Base-by-base conservation (phyloP, 1,284 basidiomycete genomes). In the Pseudozyma sp. region DNA sequence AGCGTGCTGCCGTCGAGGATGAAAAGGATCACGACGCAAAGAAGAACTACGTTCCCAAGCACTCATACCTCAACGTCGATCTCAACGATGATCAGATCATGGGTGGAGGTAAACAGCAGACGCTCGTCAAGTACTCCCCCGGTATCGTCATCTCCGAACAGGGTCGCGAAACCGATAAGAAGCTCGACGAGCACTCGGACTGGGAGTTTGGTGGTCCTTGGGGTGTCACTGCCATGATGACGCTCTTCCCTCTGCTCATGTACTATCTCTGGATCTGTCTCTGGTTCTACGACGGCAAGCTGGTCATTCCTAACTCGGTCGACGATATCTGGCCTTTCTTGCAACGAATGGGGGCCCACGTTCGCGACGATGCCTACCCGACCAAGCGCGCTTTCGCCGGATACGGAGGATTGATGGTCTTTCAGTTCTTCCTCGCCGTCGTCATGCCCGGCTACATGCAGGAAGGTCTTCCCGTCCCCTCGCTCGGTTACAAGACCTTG, bases 251-350 rank as follows among this genome's bases (percentile, higher is more conserved):
- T 0, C 86, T 91, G 42, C 88, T 93, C 71, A 94, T 95, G 95
- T 98, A 98, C 87, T 99, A 99, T 87, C 90, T 99, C 77, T 98
- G 94, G 93, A 94, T 95, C 77, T 99, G 97, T 65, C 89, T 98
- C 43, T 95, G 93, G 90, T 97, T 95, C 86, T 95, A 98, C 85
- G 92, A 97, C 77, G 96, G 96, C 57, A 88, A 89, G 78, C 87
- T 97, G 45, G 90, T 93, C n/a, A 87, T 89, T 76, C 95, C 95
- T 36, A 87, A 86, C 36, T 92, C 92, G 12, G 63, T 90, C 21
- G 89, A 89, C 50, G 93, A 94, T 75, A 88, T 95, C 57, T 80
- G 87, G 61, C 94, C 95, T 1, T 97, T 96, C 88, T 85, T 97
- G 35, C 82, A 86, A 59, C 88, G 89, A 52, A 95, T 97, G 93